A percentile compares a stretch with the other conserved stretches of the same genome.
phyloP scores from a whole-genome alignment of 1,284 basidiomycete species.

The Somion occarium region DNA sequence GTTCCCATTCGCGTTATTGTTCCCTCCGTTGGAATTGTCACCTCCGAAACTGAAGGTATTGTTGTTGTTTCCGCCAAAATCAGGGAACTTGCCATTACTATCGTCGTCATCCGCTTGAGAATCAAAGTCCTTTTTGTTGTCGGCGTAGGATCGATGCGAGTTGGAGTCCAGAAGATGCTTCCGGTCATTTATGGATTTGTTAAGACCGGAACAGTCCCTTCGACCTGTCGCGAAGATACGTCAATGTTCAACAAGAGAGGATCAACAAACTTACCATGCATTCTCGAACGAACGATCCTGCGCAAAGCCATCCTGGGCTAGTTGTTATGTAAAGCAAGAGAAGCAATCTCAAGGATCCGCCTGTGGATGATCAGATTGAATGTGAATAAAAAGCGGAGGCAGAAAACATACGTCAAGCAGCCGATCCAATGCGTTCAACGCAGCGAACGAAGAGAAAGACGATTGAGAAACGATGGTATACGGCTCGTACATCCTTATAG shows the following conservation, averaged over 20 bases:
- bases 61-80: neutral
- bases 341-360: no score
- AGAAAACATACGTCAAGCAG: slow-evolving; percentile 6
- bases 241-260: neutral
- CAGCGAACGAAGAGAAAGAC: slow-evolving; percentile 2
- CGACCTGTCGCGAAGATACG: neutral
- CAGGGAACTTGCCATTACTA: slow-evolving; percentile 5
- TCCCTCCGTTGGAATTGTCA: slow-evolving; percentile 3
- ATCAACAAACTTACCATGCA: neutral
- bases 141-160: neutral
- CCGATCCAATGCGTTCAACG: slow-evolving; percentile 6
- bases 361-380: no score
- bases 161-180: slow-evolving; percentile 2
- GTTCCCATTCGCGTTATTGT: neutral
- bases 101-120: neutral
- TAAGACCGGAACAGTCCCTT: neutral
- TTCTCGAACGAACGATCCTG: neutral
- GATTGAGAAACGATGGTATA: neutral
- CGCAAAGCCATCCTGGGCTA: slow-evolving; percentile 2
- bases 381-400: neutral
- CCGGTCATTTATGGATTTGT: neutral
- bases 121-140: neutral
- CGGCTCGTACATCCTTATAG: neutral
- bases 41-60: neutral
- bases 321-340: neutral